phyloP scores from a whole-genome alignment of 345 rosid genomes.

The Melaleuca alternifolia region DNA sequence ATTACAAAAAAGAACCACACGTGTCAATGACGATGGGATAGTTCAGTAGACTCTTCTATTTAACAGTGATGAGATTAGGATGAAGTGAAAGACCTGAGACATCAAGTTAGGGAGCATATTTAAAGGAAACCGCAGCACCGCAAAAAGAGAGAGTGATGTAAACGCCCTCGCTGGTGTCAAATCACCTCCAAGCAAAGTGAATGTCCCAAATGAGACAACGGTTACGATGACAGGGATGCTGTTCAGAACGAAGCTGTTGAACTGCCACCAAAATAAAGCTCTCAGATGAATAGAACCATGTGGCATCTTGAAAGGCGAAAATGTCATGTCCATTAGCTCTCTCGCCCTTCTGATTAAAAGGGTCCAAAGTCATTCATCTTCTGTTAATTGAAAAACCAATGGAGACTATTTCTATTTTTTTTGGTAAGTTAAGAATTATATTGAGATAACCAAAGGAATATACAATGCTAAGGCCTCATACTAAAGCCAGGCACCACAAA shows the following conservation, averaged over 20 bases:
- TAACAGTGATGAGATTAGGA: background rate
- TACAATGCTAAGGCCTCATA: too few relatives aligned
- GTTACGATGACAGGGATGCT: conserved; percentile 86
- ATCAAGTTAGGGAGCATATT: conserved; percentile 80
- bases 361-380: background rate
- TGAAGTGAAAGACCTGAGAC: conserved; percentile 53
- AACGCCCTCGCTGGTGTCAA: conserved; percentile 94
- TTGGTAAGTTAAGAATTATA: too few relatives aligned
- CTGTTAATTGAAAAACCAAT: background rate
- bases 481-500: too few relatives aligned
- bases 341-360: background rate
- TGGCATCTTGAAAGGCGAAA: background rate
- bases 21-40: background rate
- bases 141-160: conserved; percentile 89
- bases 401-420: background rate
- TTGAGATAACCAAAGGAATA: too few relatives aligned
- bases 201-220: conserved; percentile 77
- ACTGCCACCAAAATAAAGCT: conserved; percentile 41
- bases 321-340: background rate
- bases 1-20: background rate
- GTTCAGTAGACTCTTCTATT: background rate
- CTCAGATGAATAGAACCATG: background rate
- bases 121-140: conserved; percentile 69
- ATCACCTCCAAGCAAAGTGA: conserved; percentile 89
- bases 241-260: conserved; percentile 71